phyloP scores from a whole-genome alignment of 2,329 filamentous ascomycete species.

The Zelopaecilomyces penicillatus region DNA sequence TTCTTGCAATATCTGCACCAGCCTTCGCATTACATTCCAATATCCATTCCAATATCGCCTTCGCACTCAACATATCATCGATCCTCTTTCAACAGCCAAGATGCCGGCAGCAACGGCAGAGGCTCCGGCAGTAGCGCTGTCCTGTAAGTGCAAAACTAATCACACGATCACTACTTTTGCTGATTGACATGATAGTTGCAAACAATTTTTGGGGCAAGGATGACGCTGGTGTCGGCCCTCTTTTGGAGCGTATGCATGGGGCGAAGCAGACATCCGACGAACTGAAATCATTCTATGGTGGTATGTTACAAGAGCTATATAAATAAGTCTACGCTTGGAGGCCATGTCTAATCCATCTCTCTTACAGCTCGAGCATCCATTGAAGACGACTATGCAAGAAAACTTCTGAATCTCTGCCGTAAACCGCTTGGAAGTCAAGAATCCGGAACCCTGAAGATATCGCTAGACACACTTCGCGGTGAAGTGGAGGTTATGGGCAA shows the following conservation, averaged over 20 bases:
- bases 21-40: too few relatives aligned
- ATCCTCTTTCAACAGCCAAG: conserved; percentile 15
- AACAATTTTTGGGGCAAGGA: conserved; percentile 99
- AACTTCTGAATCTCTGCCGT: conserved; percentile 74
- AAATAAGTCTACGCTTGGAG: background rate
- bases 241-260: conserved; percentile 89
- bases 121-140: conserved; percentile 56
- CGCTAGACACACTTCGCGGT: conserved; percentile 77
- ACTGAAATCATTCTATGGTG: conserved; percentile 79
- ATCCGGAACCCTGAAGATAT: conserved; percentile 70
- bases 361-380: conserved; percentile 72
- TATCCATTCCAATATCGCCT: too few relatives aligned
- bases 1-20: too few relatives aligned
- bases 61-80: too few relatives aligned
- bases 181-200: conserved; percentile 54
- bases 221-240: conserved; percentile 85
- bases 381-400: conserved; percentile 92
- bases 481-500: conserved; percentile 94
- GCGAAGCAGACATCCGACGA: conserved; percentile 95
- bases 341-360: background rate
- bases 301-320: conserved; percentile 37
- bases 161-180: background rate
- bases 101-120: conserved; percentile 57
- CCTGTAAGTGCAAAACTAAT: conserved; percentile 41
- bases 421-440: conserved; percentile 88